Base-by-base conservation (phyloP, 179 eudicot species). In the Nepenthes alata region DNA sequence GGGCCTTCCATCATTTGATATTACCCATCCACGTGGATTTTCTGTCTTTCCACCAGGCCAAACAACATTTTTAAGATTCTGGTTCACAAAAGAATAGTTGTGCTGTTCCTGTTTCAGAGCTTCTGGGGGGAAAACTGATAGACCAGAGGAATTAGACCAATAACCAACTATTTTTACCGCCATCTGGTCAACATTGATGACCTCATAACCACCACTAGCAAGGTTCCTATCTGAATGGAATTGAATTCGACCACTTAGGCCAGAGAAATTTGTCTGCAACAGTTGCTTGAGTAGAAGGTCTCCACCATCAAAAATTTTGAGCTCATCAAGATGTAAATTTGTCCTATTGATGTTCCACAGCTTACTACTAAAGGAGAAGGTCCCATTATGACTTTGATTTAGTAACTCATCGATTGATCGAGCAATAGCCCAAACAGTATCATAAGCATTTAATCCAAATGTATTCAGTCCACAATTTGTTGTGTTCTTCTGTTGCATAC, bases 131-230 rank as follows among this genome's bases (percentile, higher is more conserved):
- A 61, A 38, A 65, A 73, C 61, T 11, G 95, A 87, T 58, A 87
- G 80, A 15, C 90, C 88, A 0, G 90, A 78, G 68, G 75, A 67
- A 55, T 74, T 85, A 11, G 88, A 79, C 91, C 91, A 85, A 66
- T 82, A 82, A 39, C 87, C 91, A 57, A 85, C 73, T 63, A 25
- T 62, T 35, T 55, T 70, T 37, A 59, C 39, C 15, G 63, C 80
- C 37, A 63, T 66, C 45, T 71, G 69, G 47, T 64, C 78, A 63
- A 85, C 55, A 61, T 85, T 85, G 53, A 77, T 47, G 13, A 85
- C 65, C 56, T 85, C 85, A 51, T 67, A 77, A 14, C 64, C 70
- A 12, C 72, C 66, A 51, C 6, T 63, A 57, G 72, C 48, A 49
- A 74, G 35, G 67, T 72, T 74, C 58, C 58, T 77, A 41, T 74